phyloP scores from a whole-genome alignment of 306 rosid genomes.

The Lotus japonicus region DNA sequence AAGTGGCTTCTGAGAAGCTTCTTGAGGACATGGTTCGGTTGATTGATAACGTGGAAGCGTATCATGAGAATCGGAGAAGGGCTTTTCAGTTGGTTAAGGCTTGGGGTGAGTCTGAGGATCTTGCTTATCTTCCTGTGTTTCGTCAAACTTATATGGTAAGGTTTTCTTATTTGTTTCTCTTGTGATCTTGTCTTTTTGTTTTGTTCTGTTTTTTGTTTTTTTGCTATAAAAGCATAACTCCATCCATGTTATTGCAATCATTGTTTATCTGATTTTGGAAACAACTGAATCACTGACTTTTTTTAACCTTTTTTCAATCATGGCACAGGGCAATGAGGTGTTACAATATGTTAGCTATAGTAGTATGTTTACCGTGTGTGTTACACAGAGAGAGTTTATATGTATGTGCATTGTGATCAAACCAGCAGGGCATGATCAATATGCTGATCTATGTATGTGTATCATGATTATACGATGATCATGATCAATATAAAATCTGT shows the following conservation, averaged over 20 bases:
- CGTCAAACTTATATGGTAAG: slow-evolving; percentile 66
- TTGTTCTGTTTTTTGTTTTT: background rate
- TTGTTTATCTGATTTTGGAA: background rate
- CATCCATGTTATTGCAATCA: background rate
- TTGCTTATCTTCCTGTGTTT: slow-evolving; percentile 76
- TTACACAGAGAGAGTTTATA: no score
- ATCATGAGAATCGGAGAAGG: slow-evolving; percentile 29
- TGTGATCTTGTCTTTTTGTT: background rate
- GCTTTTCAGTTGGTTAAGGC: slow-evolving; percentile 67
- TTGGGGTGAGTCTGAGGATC: slow-evolving; percentile 77
- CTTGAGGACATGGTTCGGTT: slow-evolving; percentile 57
- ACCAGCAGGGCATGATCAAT: no score
- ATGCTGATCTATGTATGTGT: no score
- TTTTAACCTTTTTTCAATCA: background rate
- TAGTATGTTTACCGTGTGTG: no score
- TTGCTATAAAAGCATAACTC: background rate
- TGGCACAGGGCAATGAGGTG: background rate
- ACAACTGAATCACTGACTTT: background rate
- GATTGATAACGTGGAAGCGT: slow-evolving; percentile 39
- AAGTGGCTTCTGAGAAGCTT: slow-evolving; percentile 74
- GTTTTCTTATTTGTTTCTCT: background rate
- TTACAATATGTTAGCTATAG: background rate
- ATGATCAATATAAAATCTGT: background rate
- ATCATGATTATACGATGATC: no score
- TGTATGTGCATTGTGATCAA: no score